Percentiles rank a stretch among this genome's conserved stretches.
These are phyloP conservation scores for Aureobasidium sp. DNA, from an alignment of 2,329 filamentous ascomycete genomes.

Conservation along the genomic window DNA sequence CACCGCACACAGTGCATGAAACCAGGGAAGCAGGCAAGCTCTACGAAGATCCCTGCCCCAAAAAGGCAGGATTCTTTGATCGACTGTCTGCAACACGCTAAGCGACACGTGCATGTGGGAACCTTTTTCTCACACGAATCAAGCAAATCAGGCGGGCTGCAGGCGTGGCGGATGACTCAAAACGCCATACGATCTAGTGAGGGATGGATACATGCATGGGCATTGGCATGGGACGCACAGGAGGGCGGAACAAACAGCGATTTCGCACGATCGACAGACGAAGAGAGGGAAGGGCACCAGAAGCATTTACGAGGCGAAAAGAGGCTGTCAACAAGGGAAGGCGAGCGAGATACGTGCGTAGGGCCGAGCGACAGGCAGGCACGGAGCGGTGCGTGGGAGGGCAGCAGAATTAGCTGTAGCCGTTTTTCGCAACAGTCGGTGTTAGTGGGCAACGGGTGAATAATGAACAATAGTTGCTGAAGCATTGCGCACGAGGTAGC, in stretches of 20 bases:
- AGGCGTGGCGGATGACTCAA: constrained; percentile 10
- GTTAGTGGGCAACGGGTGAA: constrained; percentile 4
- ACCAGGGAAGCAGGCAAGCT: neutral
- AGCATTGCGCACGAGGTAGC: constrained; percentile 9
- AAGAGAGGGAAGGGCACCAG: neutral
- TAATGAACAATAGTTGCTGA: constrained; percentile 10
- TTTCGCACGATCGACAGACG: neutral
- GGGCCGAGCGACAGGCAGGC: neutral
- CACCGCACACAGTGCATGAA: neutral
- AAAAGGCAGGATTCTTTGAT: constrained; percentile 5
- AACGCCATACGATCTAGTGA: constrained; percentile 5
- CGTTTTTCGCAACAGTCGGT: neutral
- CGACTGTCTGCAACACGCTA: constrained; percentile 6
- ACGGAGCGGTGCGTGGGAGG: neutral
- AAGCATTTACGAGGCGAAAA: neutral
- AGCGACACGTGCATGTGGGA: constrained; percentile 5
- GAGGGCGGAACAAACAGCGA: neutral
- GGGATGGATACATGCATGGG: constrained; percentile 2
- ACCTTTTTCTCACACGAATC: constrained; percentile 3
- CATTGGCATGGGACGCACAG: neutral
- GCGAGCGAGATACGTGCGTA: neutral
- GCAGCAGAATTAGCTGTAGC: neutral
- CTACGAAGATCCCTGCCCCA: constrained; percentile 5
- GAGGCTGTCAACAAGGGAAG: neutral
- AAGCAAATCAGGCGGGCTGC: constrained; percentile 10